Evolutionary conservation across 2,329 filamentous ascomycete genomes (phyloP).

Genomic region (Pseudogymnoascus sp.): DNA sequence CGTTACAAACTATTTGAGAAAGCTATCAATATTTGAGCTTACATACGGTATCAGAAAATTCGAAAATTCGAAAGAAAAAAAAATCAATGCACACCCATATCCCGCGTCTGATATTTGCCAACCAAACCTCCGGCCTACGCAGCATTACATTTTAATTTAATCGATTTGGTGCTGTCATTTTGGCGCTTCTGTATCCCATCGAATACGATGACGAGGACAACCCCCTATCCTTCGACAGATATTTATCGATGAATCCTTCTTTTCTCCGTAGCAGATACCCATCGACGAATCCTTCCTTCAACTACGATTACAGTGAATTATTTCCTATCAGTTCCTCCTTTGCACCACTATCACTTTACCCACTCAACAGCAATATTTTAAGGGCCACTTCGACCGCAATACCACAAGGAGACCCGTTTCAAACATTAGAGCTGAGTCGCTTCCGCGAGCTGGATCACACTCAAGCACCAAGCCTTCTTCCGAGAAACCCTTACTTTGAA

Average conservation of each 20-base stretch:
- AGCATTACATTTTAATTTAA: too few species aligned
- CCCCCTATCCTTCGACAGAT: too few species aligned
- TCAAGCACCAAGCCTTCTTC: neutral
- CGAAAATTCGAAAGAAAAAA: conserved; percentile 2
- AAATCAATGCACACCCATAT: conserved; percentile 11
- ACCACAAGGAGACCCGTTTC: too few species aligned
- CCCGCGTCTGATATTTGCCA: conserved; percentile 10
- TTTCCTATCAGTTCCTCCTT: neutral
- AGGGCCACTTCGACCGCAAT: too few species aligned
- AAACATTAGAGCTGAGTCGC: too few species aligned
- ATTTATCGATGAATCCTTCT: too few species aligned
- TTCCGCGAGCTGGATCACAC: too few species aligned
- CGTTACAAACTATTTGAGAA: neutral
- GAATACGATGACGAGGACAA: neutral
- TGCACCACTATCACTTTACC: too few species aligned
- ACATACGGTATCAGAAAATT: conserved; percentile 6
- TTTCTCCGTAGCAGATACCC: neutral
- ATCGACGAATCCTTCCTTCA: neutral
- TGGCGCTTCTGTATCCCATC: neutral
- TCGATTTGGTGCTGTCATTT: neutral
- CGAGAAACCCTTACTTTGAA: neutral
- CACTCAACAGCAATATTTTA: too few species aligned
- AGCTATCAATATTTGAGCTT: too few species aligned
- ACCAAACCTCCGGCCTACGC: conserved; percentile 1
- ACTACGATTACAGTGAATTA: neutral